Base-by-base conservation (phyloP, 805 yeast genomes). In the Metschnikowia shivogae region DNA sequence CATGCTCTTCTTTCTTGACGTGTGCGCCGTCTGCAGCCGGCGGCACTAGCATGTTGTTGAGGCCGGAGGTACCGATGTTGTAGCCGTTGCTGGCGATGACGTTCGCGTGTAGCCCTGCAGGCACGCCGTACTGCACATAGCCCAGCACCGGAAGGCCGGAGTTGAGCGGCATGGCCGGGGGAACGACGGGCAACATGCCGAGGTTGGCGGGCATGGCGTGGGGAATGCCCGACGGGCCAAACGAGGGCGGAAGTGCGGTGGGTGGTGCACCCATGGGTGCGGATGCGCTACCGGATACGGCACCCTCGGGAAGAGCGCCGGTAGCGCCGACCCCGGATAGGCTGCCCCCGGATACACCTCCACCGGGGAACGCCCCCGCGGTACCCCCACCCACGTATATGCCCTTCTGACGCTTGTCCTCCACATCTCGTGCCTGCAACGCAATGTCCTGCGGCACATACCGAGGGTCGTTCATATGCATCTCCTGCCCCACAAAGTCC, bases 371-470 rank as follows among this genome's bases (percentile, higher is more conserved):
- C 4, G 26, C 40, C 8, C 40, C 40, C 24, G 9, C 17, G 17
- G 17, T 17, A 17, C 17, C 17, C 17, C 17, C 37, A 3, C 43
- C 20, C 31, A 30, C 49, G 34, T 45, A 52, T 9, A 35, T 31
- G 22, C 41, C 44, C 37, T 49, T 45, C 28, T 24, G 42, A 19
- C 57, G 43, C 41, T 45, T 54, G 34, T 46, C 57, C 34, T 54
- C 57, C 13, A 41, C n/a, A 10, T 50, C 53, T 6, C 52, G 49
- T 30, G 39, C 44, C 44, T 34, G 50, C 36, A 40, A 22, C 30
- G 34, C 45, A 12, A 47, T 19, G 26, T 53, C 57, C 27, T 40
- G 54, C 24, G 56, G 53, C 32, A 48, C 43, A 36, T 48, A 52
- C 11, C 57, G 45, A 5, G 54, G 56, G 24, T 52, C 56, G 27